Evolutionary conservation across 2,329 filamentous ascomycete species (phyloP).

Genomic region (Elsinoe perseae): DNA sequence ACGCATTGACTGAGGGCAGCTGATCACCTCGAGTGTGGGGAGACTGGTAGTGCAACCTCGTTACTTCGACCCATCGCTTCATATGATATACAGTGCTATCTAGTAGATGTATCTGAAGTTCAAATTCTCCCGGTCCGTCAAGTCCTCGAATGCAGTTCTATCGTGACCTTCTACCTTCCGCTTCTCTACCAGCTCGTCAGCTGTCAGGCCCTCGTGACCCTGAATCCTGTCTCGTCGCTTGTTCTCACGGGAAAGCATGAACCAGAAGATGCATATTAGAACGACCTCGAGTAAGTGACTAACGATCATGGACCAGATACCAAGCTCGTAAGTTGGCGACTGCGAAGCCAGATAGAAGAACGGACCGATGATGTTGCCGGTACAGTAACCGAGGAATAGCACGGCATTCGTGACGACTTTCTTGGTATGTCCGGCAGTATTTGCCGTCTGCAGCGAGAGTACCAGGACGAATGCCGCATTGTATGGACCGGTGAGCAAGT

Average conservation of each 20-base stretch:
- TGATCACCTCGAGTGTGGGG: too few relatives aligned
- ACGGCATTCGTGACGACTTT: slow-evolving; percentile 58
- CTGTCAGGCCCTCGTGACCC: slow-evolving; percentile 23
- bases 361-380: slow-evolving; percentile 54
- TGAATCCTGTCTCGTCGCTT: slow-evolving; percentile 43
- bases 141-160: slow-evolving; percentile 45
- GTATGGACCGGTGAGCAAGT: slow-evolving; percentile 49
- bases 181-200: slow-evolving; percentile 35
- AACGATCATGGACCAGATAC: slow-evolving; percentile 52
- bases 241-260: slow-evolving; percentile 45
- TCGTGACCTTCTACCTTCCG: slow-evolving; percentile 42
- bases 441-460: slow-evolving; percentile 41
- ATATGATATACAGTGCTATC: too few relatives aligned
- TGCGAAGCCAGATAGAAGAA: slow-evolving; percentile 56
- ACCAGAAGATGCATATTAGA: slow-evolving; percentile 39
- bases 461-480: slow-evolving; percentile 46
- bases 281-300: slow-evolving; percentile 46
- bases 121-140: slow-evolving; percentile 48
- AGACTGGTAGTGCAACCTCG: too few relatives aligned
- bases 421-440: slow-evolving; percentile 51
- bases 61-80: too few relatives aligned
- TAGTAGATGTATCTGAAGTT: slow-evolving; percentile 35
- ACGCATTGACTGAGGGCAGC: neutral
- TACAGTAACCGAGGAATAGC: slow-evolving; percentile 53
- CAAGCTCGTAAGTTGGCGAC: slow-evolving; percentile 42